Evolutionary conservation across 2,329 filamentous ascomycete species (phyloP), one percentile per base, ranked within the genome.

Genomic region (Fusarium sublunatum): DNA sequence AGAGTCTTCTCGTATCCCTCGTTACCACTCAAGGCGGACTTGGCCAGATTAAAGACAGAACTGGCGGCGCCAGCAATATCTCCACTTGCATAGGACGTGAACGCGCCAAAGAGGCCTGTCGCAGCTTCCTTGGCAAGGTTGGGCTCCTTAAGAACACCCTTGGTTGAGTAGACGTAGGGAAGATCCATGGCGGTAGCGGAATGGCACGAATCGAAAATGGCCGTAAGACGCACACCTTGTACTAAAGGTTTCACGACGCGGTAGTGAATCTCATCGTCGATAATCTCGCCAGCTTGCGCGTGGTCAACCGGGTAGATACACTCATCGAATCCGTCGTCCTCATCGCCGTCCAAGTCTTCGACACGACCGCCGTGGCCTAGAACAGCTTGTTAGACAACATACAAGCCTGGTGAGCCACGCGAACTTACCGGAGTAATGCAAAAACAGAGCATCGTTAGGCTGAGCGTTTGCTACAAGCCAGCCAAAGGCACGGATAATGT

Each of bases 171-270:
- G 58, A 92, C 84, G 78, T 92, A 93, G 7, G 90, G 90, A 53
- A 93, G 81, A 71, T 93, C 90, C 76, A 93, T 82, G 36, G 88
- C 89, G 4, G 90, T 91, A 36, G 90, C 90, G 0, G 90, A 92
- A 77, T 93, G 90, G 76, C 90, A 93, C 6, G 88, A 91, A 76
- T 93, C 90, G 75, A 93, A 93, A 73, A 93, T 92, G 71, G 90
- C 89, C 1, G 90, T 93, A 53, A 92, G 79, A 79, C 94, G 90
- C 28, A 97, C 94, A 71, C 95, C 95, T 3, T 92, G 85, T 69
- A 87, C 85, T 12, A 99, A 83, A 4, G 91, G 84, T 49, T 82
- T 83, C 40, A 99, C 94, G 78, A 93, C 88, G 70, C 89, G 87
- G 68, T 83, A 81, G 75, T 94, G 90, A 79, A 92, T 91, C 74